phyloP scores from a whole-genome alignment of 345 rosid species.

The Brassica juncea region DNA sequence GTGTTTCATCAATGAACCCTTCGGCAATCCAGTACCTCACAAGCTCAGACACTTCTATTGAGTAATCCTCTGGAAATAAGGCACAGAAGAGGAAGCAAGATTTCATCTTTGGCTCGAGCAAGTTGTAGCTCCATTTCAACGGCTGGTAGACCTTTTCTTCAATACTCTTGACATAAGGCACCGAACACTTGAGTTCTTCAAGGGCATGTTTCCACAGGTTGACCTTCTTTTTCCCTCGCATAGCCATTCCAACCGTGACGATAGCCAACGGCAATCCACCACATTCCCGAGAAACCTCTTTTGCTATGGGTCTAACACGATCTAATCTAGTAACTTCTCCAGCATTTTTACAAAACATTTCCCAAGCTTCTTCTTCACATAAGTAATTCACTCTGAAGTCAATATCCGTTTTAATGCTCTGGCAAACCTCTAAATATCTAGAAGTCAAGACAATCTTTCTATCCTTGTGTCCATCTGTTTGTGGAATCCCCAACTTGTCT shows the following conservation, averaged over 20 bases:
- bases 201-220: conserved; percentile 49
- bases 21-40: conserved; percentile 48
- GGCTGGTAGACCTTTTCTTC: conserved; percentile 46
- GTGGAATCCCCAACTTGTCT: conserved; percentile 38
- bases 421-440: conserved; percentile 39
- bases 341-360: conserved; percentile 41
- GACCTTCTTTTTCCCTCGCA: conserved; percentile 41
- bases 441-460: conserved; percentile 36
- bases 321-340: conserved; percentile 37
- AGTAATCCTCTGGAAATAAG: conserved; percentile 51
- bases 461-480: not conserved
- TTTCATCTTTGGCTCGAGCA: conserved; percentile 28
- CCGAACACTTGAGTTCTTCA: conserved; percentile 40
- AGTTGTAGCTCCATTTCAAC: conserved; percentile 48
- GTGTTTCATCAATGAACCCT: conserved; percentile 43
- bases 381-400: conserved; percentile 39
- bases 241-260: conserved; percentile 46
- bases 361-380: conserved; percentile 33
- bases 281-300: conserved; percentile 42
- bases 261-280: conserved; percentile 58
- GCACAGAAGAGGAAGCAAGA: conserved; percentile 53
- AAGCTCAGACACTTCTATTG: conserved; percentile 44
- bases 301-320: conserved; percentile 37
- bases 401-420: conserved; percentile 30
- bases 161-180: conserved; percentile 36